Evolutionary conservation across 371 early-diverging fungal species (phyloP), one percentile per base, ranked within the genome.

Genomic region (Blakeslea trispora): DNA sequence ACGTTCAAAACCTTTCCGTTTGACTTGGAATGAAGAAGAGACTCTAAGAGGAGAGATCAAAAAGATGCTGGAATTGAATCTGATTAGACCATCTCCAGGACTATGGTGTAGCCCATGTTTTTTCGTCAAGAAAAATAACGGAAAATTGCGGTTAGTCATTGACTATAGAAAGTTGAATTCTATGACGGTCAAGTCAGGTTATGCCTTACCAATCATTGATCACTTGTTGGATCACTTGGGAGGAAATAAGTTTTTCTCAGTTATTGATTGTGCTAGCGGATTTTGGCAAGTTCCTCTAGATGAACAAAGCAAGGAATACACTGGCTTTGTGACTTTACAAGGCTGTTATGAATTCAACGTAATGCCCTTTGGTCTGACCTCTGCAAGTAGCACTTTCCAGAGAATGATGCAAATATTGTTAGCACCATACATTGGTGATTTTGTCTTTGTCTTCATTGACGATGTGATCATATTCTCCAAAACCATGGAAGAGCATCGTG

Each of bases 101-200:
- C 3, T 34, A 11, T 71, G 48, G 61, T 50, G 59, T 13, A 54
- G 79, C 0, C 85, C 85, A 1, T 49, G 68, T 5, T 61, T 80
- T 15, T 80, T 80, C 58, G 80, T 79, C 0, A 62, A 62, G 10
- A 84, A 86, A 53, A 62, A 70, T 9, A 66, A 79, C 50, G 80
- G 79, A 3, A 24, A 57, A 0, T 19, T 82, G 5, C 70, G 79
- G 0, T 11, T 82, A 23, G 62, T 74, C 14, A 49, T 66, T 0
- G 81, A 85, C 32, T 88, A 82, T n/a, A 48, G 72, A 13, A 37
- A 37, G 14, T 11, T 37, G 2, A 37, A 37, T 14, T 37, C 43
- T 18, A 43, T 19, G 43, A 17, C 43, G 19, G 6, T 43, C 14
- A 43, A 43, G 43, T 43, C 43, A 37, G 18, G 18, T 1, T 75